Conservation (phyloP, 1,284 basidiomycete species). For the Butyriboletus regius region DNA sequence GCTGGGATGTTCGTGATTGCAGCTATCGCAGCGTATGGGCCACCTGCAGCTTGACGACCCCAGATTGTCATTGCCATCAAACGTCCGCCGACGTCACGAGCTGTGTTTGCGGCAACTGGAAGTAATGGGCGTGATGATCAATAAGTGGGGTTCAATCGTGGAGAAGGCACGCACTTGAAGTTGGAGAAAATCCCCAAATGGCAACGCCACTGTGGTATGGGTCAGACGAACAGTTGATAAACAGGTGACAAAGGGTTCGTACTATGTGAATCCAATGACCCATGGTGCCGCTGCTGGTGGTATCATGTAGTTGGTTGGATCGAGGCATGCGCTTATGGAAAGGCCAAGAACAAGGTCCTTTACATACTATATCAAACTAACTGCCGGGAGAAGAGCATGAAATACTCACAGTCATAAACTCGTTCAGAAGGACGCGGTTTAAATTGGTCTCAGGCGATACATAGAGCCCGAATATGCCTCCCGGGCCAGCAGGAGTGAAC, state of each 20-base stretch:
- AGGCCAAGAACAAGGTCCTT: slow-evolving; percentile 61
- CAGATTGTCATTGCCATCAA: slow-evolving; percentile 52
- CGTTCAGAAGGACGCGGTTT: slow-evolving; percentile 52
- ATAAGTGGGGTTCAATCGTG: neutral
- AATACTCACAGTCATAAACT: slow-evolving; percentile 50
- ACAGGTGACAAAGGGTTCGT: slow-evolving; percentile 1
- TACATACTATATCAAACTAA: slow-evolving; percentile 1
- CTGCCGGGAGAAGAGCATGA: neutral
- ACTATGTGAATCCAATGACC: slow-evolving; percentile 50
- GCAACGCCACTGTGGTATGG: slow-evolving; percentile 33
- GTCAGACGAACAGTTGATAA: slow-evolving; percentile 5
- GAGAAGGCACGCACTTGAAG: slow-evolving; percentile 35
- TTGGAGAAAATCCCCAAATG: slow-evolving; percentile 53
- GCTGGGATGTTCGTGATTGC: slow-evolving; percentile 60
- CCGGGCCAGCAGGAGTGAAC: slow-evolving; percentile 54
- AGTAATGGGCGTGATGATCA: neutral
- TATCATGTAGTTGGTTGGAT: slow-evolving; percentile 54
- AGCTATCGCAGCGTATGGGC: slow-evolving; percentile 55
- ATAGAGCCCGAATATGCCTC: slow-evolving; percentile 55
- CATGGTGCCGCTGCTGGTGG: slow-evolving; percentile 47
- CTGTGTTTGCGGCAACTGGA: slow-evolving; percentile 54
- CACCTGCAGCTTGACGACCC: slow-evolving; percentile 48
- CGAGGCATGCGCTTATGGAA: slow-evolving; percentile 50
- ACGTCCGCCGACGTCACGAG: slow-evolving; percentile 59
- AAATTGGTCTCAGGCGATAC: slow-evolving; percentile 43